Conservation (phyloP, 106 monocot genomes). For the Amphibolis antarctica region DNA sequence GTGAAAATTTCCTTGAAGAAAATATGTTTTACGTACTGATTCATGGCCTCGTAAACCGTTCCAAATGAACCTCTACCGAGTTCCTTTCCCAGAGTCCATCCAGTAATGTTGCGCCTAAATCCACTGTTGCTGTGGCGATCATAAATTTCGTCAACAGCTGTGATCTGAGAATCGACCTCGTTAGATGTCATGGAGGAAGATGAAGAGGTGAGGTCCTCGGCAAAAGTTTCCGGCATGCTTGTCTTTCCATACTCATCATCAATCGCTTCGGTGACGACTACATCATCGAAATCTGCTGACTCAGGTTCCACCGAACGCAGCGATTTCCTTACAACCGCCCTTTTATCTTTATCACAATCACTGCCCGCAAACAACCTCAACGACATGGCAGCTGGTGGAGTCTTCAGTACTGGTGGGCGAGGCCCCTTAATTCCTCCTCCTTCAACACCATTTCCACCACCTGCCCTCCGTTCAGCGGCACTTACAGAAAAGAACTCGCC, state of each 20-base stretch:
- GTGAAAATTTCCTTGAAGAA: no score
- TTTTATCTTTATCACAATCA: constrained; percentile 8
- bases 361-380: constrained; percentile 24
- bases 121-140: constrained; percentile 36
- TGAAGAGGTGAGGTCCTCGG: constrained; percentile 24
- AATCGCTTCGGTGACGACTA: not conserved
- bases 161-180: constrained; percentile 48
- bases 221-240: constrained; percentile 20
- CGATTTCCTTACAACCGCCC: constrained; percentile 7
- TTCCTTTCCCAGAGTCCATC: constrained; percentile 47
- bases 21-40: constrained; percentile 89
- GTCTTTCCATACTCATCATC: not conserved
- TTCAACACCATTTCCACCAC: no score
- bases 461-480: no score
- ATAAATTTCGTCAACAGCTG: constrained; percentile 1
- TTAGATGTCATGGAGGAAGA: constrained; percentile 47
- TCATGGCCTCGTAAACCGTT: constrained; percentile 78
- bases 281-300: not conserved
- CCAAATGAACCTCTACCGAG: constrained; percentile 94
- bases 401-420: constrained; percentile 35
- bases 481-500: no score
- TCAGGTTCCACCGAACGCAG: constrained; percentile 11
- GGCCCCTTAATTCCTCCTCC: constrained; percentile 50
- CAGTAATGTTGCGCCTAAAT: constrained; percentile 40
- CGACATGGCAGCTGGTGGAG: constrained; percentile 15